Conservation (phyloP, 495 filamentous ascomycete genomes). For the Ramalina intermedia region DNA sequence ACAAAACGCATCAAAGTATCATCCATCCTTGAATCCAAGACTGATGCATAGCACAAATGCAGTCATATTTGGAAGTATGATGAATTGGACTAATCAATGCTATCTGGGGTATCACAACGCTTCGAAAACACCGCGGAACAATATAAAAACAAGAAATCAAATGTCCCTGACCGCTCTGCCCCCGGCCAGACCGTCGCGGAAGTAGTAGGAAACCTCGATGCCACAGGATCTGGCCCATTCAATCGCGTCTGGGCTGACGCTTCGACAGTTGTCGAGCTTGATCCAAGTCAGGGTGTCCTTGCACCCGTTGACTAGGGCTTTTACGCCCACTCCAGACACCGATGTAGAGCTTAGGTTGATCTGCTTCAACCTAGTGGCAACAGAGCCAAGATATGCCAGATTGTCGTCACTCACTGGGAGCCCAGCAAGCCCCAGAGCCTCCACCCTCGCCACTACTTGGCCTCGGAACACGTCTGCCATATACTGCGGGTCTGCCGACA, state of each 20-base stretch:
- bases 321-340: slow-evolving; percentile 21
- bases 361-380: slow-evolving; percentile 1
- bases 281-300: slow-evolving; percentile 12
- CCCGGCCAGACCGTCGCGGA: background rate
- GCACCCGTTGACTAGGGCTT: slow-evolving; percentile 8
- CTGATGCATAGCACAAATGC: background rate
- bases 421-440: slow-evolving; percentile 6
- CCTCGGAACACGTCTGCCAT: background rate
- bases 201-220: slow-evolving; percentile 11
- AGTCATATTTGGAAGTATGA: background rate
- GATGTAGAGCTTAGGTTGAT: slow-evolving; percentile 12
- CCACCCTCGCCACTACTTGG: slow-evolving; percentile 2
- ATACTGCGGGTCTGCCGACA: no score
- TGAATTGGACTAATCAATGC: background rate
- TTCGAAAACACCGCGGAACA: background rate
- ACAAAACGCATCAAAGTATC: no score
- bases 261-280: slow-evolving; percentile 13
- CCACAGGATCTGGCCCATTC: slow-evolving; percentile 17
- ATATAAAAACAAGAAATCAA: background rate
- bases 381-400: background rate
- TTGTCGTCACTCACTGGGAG: slow-evolving; percentile 5
- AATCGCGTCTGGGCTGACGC: slow-evolving; percentile 18
- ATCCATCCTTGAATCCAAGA: no score
- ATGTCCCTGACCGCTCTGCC: slow-evolving; percentile 4
- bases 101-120: background rate